These are phyloP conservation scores for Graphilbum fragrans DNA, from an alignment of 2,329 filamentous ascomycete species.

Conservation along the genomic window DNA sequence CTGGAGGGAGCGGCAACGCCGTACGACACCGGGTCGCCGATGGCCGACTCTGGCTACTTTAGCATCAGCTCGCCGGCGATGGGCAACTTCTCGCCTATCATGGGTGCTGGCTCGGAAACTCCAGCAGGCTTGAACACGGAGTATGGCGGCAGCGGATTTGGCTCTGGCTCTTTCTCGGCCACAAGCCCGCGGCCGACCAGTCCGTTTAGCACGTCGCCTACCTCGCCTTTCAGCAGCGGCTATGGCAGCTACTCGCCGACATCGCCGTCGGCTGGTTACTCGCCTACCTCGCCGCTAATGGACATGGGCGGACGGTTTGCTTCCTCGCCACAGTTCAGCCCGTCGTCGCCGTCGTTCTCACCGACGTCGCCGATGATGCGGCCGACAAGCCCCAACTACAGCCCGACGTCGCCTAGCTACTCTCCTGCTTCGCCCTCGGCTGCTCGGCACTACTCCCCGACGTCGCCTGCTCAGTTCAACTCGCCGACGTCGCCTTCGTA, in stretches of 20 bases:
- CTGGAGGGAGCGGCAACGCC: slow-evolving; percentile 82
- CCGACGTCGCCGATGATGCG: slow-evolving; percentile 48
- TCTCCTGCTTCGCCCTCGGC: slow-evolving; percentile 49
- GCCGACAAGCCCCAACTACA: slow-evolving; percentile 46
- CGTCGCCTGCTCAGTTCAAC: slow-evolving; percentile 61
- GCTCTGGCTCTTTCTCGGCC: slow-evolving; percentile 39
- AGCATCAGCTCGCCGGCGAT: slow-evolving; percentile 50
- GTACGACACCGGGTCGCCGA: slow-evolving; percentile 78
- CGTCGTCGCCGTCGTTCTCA: slow-evolving; percentile 51
- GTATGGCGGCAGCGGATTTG: slow-evolving; percentile 39
- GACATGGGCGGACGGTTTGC: slow-evolving; percentile 36
- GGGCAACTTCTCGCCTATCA: slow-evolving; percentile 66
- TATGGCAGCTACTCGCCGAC: slow-evolving; percentile 59
- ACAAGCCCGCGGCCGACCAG: slow-evolving; percentile 61
- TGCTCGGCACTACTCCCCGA: slow-evolving; percentile 49
- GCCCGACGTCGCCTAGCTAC: slow-evolving; percentile 53
- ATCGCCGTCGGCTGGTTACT: slow-evolving; percentile 63
- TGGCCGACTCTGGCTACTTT: slow-evolving; percentile 53
- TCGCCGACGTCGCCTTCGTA: slow-evolving; percentile 66
- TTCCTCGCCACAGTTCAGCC: slow-evolving; percentile 50
- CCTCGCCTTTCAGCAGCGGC: slow-evolving; percentile 49
- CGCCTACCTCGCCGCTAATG: slow-evolving; percentile 62
- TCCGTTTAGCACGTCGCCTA: slow-evolving; percentile 62
- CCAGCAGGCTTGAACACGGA: slow-evolving; percentile 54
- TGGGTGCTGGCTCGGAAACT: slow-evolving; percentile 59